A percentile compares a stretch with the other conserved stretches of the same genome.
Conservation (phyloP, 1,139 yeast species). For the Taphrina communis region DNA sequence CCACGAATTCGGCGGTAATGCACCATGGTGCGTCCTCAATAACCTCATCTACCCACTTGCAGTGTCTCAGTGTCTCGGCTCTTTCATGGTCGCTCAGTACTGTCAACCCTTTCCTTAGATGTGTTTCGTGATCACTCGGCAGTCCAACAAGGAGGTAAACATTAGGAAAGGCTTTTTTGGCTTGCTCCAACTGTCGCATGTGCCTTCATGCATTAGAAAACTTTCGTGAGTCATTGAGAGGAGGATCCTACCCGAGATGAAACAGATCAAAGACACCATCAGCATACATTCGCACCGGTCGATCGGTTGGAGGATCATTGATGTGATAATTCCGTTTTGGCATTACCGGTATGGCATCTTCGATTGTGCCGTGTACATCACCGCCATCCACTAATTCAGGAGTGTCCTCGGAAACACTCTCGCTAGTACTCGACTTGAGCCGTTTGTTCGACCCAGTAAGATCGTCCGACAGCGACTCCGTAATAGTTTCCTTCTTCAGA, state of each 20-base stretch:
- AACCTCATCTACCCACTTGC: constrained; percentile 97
- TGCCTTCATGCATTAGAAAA: constrained; percentile 53
- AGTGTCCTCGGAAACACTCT: neutral
- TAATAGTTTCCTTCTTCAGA: neutral
- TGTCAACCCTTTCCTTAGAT: constrained; percentile 88
- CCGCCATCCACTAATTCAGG: constrained; percentile 1
- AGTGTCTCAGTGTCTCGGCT: constrained; percentile 83
- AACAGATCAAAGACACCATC: constrained; percentile 97
- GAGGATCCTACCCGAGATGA: constrained; percentile 66
- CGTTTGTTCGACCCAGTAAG: constrained; percentile 3
- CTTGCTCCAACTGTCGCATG: constrained; percentile 95
- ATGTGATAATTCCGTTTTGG: constrained; percentile 51
- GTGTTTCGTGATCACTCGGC: constrained; percentile 89
- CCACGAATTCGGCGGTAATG: constrained; percentile 80
- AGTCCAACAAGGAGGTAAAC: constrained; percentile 87
- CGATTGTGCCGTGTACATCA: constrained; percentile 26
- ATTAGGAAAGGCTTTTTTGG: constrained; percentile 88
- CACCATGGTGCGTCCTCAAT: constrained; percentile 95
- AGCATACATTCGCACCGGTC: constrained; percentile 90
- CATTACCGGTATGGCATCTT: constrained; percentile 24
- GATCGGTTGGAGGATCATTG: constrained; percentile 80
- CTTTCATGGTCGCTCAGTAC: constrained; percentile 87
- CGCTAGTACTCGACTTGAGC: constrained; percentile 8
- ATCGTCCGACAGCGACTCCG: neutral
- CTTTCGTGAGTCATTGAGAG: neutral